Evolutionary conservation across 2,329 filamentous ascomycete genomes (phyloP).

Genomic region (Penicillium sp.): DNA sequence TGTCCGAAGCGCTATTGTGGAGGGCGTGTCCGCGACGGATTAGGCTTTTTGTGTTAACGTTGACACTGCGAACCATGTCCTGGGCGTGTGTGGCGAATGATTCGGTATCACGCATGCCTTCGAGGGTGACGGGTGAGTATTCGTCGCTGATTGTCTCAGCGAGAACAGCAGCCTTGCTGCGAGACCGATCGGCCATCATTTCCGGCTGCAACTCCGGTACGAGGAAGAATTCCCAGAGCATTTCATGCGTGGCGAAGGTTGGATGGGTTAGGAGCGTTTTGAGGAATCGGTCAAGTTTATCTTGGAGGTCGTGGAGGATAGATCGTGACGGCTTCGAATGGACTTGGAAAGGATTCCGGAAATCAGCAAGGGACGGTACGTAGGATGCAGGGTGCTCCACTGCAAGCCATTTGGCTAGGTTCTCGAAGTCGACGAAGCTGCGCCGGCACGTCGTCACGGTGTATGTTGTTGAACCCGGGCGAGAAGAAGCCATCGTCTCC

Average conservation of each 20-base stretch:
- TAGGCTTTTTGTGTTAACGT: conserved; percentile 79
- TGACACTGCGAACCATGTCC: conserved; percentile 84
- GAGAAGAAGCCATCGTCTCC: conserved; percentile 41
- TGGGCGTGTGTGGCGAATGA: conserved; percentile 89
- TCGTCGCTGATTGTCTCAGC: conserved; percentile 87
- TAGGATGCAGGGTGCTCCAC: conserved; percentile 95
- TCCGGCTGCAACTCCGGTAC: conserved; percentile 90
- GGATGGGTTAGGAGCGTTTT: conserved; percentile 85
- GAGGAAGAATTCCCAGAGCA: conserved; percentile 98
- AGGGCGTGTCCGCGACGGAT: conserved; percentile 78
- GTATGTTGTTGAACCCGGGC: conserved; percentile 66
- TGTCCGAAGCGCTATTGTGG: conserved; percentile 62
- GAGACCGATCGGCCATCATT: conserved; percentile 86
- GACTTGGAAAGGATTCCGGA: conserved; percentile 88
- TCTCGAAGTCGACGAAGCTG: conserved; percentile 87
- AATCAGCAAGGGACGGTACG: conserved; percentile 77
- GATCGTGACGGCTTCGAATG: conserved; percentile 88
- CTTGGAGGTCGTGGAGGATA: conserved; percentile 83
- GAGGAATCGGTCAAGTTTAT: conserved; percentile 84
- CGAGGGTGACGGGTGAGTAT: conserved; percentile 71
- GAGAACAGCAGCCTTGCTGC: conserved; percentile 81
- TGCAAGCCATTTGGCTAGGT: conserved; percentile 78
- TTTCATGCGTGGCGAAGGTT: conserved; percentile 93
- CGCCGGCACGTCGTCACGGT: conserved; percentile 94
- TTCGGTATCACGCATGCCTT: conserved; percentile 85